Evolutionary conservation across 805 yeast species (phyloP).

Genomic region (Metschnikowia shivogae): DNA sequence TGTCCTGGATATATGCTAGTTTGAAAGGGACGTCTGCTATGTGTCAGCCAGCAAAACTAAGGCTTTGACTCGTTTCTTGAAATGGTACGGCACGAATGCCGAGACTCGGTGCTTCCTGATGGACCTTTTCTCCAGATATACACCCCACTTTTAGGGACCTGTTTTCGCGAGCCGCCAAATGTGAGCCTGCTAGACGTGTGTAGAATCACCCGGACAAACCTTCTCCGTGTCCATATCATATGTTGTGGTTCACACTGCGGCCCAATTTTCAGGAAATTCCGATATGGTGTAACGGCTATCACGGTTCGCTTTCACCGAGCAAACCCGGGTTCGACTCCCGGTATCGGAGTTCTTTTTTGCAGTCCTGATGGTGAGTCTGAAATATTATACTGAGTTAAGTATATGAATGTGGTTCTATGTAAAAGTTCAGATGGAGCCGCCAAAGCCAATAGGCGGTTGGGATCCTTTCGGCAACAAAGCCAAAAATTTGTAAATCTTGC

Average conservation of each 20-base stretch:
- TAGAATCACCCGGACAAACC: no score
- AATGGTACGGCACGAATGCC: background rate
- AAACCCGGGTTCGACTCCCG: constrained; percentile 85
- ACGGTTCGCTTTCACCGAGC: constrained; percentile 83
- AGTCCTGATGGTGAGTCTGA: background rate
- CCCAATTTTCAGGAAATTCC: constrained; percentile 36
- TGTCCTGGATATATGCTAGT: no score
- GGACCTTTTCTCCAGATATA: background rate
- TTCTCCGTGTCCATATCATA: no score
- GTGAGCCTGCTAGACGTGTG: background rate
- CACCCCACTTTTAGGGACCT: background rate
- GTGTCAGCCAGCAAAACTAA: no score
- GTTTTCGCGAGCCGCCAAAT: no score
- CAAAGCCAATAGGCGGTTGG: constrained; percentile 53
- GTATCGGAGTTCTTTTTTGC: constrained; percentile 52
- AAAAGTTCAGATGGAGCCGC: constrained; percentile 7
- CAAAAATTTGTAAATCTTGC: constrained; percentile 68
- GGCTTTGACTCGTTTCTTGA: background rate
- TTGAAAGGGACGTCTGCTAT: no score
- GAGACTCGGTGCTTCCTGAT: background rate
- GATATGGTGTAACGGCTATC: constrained; percentile 81
- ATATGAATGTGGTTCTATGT: no score
- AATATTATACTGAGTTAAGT: background rate
- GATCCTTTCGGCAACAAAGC: constrained; percentile 50
- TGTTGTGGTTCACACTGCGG: no score